Percentiles rank a stretch among this genome's conserved stretches.
These are phyloP conservation scores for Neodidymelliopsis sp. DNA, from an alignment of 2,329 filamentous ascomycete genomes.

Conservation along the genomic window DNA sequence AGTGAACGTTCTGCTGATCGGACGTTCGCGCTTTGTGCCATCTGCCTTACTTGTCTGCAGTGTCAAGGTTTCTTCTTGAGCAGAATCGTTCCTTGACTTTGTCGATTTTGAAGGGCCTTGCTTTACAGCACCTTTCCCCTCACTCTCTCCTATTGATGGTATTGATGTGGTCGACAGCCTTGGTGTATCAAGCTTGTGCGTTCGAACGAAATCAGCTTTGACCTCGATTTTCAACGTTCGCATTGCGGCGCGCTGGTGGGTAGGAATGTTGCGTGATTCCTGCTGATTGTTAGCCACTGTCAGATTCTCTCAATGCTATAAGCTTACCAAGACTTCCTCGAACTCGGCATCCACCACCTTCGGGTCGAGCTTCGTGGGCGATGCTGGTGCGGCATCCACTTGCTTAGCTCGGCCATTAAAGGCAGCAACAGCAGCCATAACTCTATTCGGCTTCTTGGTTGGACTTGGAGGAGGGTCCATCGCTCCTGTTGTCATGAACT, in stretches of 20 bases:
- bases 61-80: conserved; percentile 39
- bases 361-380: conserved; percentile 54
- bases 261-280: conserved; percentile 90
- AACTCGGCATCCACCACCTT: conserved; percentile 69
- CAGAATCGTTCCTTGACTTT: conserved; percentile 41
- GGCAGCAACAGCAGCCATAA: conserved; percentile 70
- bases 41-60: conserved; percentile 11
- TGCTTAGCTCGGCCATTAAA: conserved; percentile 63
- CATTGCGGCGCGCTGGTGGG: conserved; percentile 95
- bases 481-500: conserved; percentile 12
- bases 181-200: conserved; percentile 73
- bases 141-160: conserved; percentile 43
- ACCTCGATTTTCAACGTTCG: conserved; percentile 84
- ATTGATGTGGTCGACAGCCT: conserved; percentile 57
- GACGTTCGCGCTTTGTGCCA: conserved; percentile 54
- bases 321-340: conserved; percentile 65
- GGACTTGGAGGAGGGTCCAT: conserved; percentile 28
- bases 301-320: conserved; percentile 50
- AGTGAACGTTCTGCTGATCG: conserved; percentile 79
- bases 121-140: conserved; percentile 27
- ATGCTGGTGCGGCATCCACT: conserved; percentile 36
- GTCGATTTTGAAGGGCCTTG: conserved; percentile 52
- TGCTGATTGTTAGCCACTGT: conserved; percentile 56
- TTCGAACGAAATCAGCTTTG: conserved; percentile 94
- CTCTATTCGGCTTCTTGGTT: conserved; percentile 58